Evolutionary conservation across 805 yeast species (phyloP).

Genomic region (Saturnispora sanitii): DNA sequence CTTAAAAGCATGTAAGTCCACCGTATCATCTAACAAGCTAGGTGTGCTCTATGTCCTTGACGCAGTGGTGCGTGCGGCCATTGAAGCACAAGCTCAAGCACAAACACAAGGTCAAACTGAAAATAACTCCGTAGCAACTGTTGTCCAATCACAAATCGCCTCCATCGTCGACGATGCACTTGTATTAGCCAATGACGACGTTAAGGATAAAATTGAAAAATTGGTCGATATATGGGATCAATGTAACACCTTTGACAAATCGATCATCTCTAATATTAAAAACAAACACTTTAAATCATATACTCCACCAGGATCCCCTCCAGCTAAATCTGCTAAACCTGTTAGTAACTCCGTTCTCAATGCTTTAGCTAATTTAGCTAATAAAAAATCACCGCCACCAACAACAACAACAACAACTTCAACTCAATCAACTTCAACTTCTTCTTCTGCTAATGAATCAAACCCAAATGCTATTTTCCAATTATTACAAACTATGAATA

Average conservation of each 20-base stretch:
- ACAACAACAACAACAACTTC: constrained; percentile 23
- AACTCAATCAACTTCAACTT: constrained; percentile 11
- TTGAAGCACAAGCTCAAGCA: constrained; percentile 58
- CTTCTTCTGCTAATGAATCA: constrained; percentile 14
- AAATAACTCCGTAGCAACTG: no score
- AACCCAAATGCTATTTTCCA: constrained; percentile 38
- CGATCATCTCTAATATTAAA: constrained; percentile 45
- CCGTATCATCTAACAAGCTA: constrained; percentile 73
- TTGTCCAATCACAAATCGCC: constrained; percentile 52
- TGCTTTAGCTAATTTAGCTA: constrained; percentile 57
- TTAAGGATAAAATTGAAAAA: constrained; percentile 66
- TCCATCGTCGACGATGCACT: constrained; percentile 47
- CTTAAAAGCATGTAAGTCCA: constrained; percentile 57
- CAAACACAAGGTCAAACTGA: no score
- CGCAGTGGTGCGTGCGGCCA: constrained; percentile 78
- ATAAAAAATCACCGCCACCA: constrained; percentile 31
- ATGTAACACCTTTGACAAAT: constrained; percentile 62
- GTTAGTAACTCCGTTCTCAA: constrained; percentile 58
- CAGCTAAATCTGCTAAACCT: constrained; percentile 26
- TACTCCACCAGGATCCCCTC: constrained; percentile 67
- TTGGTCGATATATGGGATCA: constrained; percentile 89
- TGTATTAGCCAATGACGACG: constrained; percentile 31
- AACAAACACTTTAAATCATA: constrained; percentile 50
- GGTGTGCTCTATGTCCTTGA: constrained; percentile 90
- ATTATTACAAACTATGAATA: constrained; percentile 43